Conservation (phyloP, 2,329 filamentous ascomycete species). For the Fusarium aywerte region DNA sequence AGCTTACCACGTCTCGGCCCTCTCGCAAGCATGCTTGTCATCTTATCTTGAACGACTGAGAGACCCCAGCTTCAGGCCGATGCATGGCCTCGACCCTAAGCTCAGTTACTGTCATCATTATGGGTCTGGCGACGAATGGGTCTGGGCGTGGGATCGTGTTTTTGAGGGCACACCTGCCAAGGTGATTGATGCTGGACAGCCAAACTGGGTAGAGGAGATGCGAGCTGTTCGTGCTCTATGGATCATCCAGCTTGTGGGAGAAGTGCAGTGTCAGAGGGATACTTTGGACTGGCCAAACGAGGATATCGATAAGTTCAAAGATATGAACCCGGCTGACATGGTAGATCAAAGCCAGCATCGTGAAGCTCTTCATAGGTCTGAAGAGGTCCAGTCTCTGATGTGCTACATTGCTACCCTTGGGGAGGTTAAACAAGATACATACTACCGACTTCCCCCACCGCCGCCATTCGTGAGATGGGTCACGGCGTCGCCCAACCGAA, state of each 20-base stretch:
- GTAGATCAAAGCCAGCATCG: too few relatives aligned
- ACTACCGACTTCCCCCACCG: conserved; percentile 2
- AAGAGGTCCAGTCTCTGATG: conserved; percentile 17
- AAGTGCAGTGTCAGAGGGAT: conserved; percentile 8
- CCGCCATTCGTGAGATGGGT: conserved; percentile 13
- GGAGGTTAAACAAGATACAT: conserved; percentile 1
- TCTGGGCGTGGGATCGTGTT: conserved; percentile 18
- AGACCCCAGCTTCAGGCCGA: conserved; percentile 33
- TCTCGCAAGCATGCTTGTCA: conserved; percentile 35
- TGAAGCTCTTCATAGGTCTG: too few relatives aligned
- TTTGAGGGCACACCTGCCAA: conserved; percentile 6
- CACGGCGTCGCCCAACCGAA: too few relatives aligned
- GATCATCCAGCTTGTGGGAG: conserved; percentile 30
- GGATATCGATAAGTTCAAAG: not conserved
- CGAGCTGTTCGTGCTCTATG: conserved; percentile 37
- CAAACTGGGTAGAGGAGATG: conserved; percentile 43
- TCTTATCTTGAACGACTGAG: conserved; percentile 29
- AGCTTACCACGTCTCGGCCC: conserved; percentile 28
- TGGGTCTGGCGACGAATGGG: not conserved
- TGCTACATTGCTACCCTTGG: conserved; percentile 13
- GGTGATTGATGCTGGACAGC: conserved; percentile 24
- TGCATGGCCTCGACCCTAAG: conserved; percentile 8
- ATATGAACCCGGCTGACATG: not conserved
- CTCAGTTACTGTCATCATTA: conserved; percentile 3
- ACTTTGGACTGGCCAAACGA: not conserved